phyloP scores from a whole-genome alignment of 2,329 filamentous ascomycete species.

The Penicillium glabrum region DNA sequence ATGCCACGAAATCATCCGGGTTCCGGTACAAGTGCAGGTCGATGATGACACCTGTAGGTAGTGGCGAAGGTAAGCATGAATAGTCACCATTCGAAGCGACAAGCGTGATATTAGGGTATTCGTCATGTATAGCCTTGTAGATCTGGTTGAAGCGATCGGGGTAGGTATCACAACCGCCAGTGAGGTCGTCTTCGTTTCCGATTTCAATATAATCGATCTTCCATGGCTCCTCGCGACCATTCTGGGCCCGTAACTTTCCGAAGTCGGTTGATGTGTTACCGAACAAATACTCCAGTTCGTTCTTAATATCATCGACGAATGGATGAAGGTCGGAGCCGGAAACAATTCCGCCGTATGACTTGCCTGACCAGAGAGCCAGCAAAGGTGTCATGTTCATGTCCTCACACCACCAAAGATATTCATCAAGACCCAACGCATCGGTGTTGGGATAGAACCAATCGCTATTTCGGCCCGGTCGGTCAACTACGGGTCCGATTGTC shows the following conservation, averaged over 20 bases:
- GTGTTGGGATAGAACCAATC: constrained; percentile 63
- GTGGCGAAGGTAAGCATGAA: constrained; percentile 25
- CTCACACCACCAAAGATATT: constrained; percentile 62
- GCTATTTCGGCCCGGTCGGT: constrained; percentile 55
- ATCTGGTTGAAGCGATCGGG: constrained; percentile 59
- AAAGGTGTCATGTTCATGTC: constrained; percentile 60
- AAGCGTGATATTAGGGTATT: constrained; percentile 58
- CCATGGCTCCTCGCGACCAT: constrained; percentile 63
- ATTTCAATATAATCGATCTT: constrained; percentile 61
- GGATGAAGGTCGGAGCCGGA: constrained; percentile 52
- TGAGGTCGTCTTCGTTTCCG: constrained; percentile 67
- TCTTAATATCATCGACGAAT: constrained; percentile 60
- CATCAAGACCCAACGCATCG: constrained; percentile 59
- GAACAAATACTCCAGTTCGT: constrained; percentile 64
- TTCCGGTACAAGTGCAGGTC: constrained; percentile 56
- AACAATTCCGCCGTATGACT: constrained; percentile 52
- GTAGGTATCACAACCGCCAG: constrained; percentile 52
- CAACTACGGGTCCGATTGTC: constrained; percentile 41
- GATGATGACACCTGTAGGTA: constrained; percentile 39
- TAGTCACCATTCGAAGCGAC: constrained; percentile 49
- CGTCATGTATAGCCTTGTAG: constrained; percentile 55
- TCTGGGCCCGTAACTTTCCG: constrained; percentile 56
- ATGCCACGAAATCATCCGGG: constrained; percentile 51
- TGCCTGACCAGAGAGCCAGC: constrained; percentile 59
- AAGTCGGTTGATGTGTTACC: constrained; percentile 56